Percentiles rank a stretch among this genome's conserved stretches.
Evolutionary conservation across 1,139 yeast species (phyloP).

Genomic region (Meyerozyma elateridarum): DNA sequence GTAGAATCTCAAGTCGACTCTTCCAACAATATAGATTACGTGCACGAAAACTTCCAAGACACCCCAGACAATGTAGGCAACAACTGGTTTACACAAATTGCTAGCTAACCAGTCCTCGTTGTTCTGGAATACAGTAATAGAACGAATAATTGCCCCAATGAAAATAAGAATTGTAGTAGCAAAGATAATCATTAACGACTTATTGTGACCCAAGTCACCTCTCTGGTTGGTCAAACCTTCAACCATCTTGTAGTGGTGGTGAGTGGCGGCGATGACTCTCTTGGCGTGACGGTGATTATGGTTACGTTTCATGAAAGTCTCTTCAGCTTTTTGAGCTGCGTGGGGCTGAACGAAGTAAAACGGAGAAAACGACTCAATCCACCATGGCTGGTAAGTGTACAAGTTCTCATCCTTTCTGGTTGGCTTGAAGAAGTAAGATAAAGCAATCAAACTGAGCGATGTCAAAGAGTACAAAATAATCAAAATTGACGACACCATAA

Average conservation of each 20-base stretch:
- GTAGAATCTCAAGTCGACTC: slow-evolving; percentile 45
- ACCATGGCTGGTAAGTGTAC: slow-evolving; percentile 46
- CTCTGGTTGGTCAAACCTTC: slow-evolving; percentile 37
- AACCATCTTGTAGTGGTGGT: slow-evolving; percentile 39
- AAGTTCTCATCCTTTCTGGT: slow-evolving; percentile 38
- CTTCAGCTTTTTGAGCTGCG: slow-evolving; percentile 39
- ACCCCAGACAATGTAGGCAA: slow-evolving; percentile 39
- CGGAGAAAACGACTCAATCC: slow-evolving; percentile 43
- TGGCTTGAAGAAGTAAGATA: slow-evolving; percentile 40
- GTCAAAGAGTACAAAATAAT: slow-evolving; percentile 34
- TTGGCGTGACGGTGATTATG: slow-evolving; percentile 42
- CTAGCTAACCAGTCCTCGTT: slow-evolving; percentile 17
- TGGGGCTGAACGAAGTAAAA: slow-evolving; percentile 35
- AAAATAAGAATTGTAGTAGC: slow-evolving; percentile 32
- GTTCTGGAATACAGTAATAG: slow-evolving; percentile 30
- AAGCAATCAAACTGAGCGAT: slow-evolving; percentile 29
- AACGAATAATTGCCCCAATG: slow-evolving; percentile 28
- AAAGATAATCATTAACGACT: slow-evolving; percentile 28
- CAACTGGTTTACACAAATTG: slow-evolving; percentile 22
- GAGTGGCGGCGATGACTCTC: slow-evolving; percentile 42
- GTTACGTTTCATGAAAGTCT: slow-evolving; percentile 39
- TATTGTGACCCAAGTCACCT: slow-evolving; percentile 35
- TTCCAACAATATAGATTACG: slow-evolving; percentile 34
- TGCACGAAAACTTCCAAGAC: slow-evolving; percentile 33
- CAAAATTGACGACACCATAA: slow-evolving; percentile 27